Conservation (phyloP, 2,329 filamentous ascomycete species). For the Botryotinia globosa region DNA sequence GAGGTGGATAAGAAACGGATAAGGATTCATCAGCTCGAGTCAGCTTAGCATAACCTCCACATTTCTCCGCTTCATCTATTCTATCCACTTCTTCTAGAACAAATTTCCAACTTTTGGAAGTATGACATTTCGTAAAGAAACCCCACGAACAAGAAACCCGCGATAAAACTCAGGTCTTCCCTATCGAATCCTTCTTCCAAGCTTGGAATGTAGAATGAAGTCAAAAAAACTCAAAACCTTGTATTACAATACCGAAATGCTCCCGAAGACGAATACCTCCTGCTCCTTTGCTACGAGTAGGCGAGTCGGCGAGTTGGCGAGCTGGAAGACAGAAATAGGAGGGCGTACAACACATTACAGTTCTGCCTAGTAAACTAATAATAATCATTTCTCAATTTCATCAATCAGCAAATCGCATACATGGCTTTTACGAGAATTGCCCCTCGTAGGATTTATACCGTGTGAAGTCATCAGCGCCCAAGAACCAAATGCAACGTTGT, state of each 20-base stretch:
- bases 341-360: neutral
- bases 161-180: conserved; percentile 10
- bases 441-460: neutral
- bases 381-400: neutral
- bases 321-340: conserved; percentile 1
- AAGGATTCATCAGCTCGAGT: conserved; percentile 8
- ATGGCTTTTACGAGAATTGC: neutral
- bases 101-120: neutral
- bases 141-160: neutral
- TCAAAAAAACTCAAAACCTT: neutral
- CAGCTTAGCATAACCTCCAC: neutral
- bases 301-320: neutral
- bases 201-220: neutral
- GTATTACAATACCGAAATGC: neutral
- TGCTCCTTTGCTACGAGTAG: neutral
- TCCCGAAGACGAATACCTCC: neutral
- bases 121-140: neutral
- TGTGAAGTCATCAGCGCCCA: neutral
- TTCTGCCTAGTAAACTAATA: neutral
- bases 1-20: neutral
- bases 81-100: conserved; percentile 4
- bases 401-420: conserved; percentile 5
- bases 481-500: conserved; percentile 12
- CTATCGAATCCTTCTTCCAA: neutral
- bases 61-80: neutral